phyloP scores from a whole-genome alignment of 2,329 filamentous ascomycete genomes.

The Fusarium gaditjirri region DNA sequence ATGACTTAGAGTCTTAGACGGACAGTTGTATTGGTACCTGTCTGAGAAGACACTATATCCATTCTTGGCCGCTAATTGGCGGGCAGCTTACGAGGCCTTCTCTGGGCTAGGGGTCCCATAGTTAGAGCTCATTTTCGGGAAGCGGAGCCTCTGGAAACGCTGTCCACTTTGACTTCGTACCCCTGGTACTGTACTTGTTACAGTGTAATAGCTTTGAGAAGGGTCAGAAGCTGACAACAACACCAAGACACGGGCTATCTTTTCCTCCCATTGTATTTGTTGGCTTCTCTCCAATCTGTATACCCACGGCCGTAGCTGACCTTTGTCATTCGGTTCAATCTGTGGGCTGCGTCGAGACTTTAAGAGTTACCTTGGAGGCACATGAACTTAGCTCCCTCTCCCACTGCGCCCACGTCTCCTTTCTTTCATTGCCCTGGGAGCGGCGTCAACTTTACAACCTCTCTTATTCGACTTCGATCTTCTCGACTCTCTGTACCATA shows the following conservation, averaged over 20 bases:
- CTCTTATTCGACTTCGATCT: constrained; percentile 6
- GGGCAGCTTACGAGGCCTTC: constrained; percentile 15
- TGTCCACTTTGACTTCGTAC: constrained; percentile 38
- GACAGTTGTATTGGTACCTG: constrained; percentile 4
- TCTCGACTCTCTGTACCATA: constrained; percentile 18
- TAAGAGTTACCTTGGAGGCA: not conserved
- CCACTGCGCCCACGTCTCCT: constrained; percentile 30
- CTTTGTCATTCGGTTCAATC: not conserved
- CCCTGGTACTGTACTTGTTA: constrained; percentile 13
- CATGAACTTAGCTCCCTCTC: constrained; percentile 29
- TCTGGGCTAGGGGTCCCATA: constrained; percentile 15
- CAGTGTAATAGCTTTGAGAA: constrained; percentile 21
- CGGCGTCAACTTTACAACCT: constrained; percentile 31
- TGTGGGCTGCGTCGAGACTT: not conserved
- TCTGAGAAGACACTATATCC: constrained; percentile 1
- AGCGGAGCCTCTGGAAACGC: constrained; percentile 38
- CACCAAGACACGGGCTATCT: constrained; percentile 17
- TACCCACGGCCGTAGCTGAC: not conserved
- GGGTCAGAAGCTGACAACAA: constrained; percentile 23
- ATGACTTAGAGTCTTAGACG: too few species aligned
- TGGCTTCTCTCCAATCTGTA: not conserved
- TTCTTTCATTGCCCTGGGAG: constrained; percentile 37
- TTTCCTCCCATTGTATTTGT: not conserved
- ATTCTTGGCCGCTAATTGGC: constrained; percentile 5
- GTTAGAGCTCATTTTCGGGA: constrained; percentile 32